Conservation (phyloP, 75 land plant genomes). For the Pinus tabuliformis region DNA sequence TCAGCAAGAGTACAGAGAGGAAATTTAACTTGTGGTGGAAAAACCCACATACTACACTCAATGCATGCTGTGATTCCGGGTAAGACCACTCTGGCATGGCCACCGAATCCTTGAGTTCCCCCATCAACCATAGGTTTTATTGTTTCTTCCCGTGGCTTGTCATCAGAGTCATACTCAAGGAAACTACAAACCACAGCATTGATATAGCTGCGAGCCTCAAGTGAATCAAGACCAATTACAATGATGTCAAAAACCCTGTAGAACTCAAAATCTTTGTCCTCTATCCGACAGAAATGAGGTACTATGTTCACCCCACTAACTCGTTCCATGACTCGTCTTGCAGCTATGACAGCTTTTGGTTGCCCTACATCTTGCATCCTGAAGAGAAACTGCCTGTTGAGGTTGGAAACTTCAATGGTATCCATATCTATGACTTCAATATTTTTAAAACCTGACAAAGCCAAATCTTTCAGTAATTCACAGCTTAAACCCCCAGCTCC, state of each 20-base stretch:
- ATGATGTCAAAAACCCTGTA: too few relatives aligned
- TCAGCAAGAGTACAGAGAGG: conserved; percentile 99
- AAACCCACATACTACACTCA: conserved; percentile 94
- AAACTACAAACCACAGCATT: too few relatives aligned
- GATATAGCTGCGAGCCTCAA: too few relatives aligned
- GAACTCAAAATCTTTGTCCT: too few relatives aligned
- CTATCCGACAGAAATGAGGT: too few relatives aligned
- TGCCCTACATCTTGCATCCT: too few relatives aligned
- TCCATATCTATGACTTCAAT: conserved; percentile 99
- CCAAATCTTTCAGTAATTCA: conserved; percentile 93
- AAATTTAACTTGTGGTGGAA: conserved; percentile 98
- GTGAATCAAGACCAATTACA: too few relatives aligned
- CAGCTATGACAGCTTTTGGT: too few relatives aligned
- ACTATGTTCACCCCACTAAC: too few relatives aligned
- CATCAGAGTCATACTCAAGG: conserved; percentile 97
- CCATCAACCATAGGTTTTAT: conserved; percentile 99
- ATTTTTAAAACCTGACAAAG: conserved; percentile 82
- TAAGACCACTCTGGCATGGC: conserved; percentile 93
- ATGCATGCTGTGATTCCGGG: conserved; percentile 97
- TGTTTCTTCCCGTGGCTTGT: conserved; percentile 66
- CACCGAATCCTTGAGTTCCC: conserved; percentile 98
- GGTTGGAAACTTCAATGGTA: conserved; percentile 93
- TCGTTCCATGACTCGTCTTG: too few relatives aligned
- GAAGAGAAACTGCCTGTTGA: conserved; percentile 98
- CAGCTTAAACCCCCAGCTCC: conserved; percentile 99